A percentile compares a stretch with the other conserved stretches of the same genome.
Conservation (phyloP, 2,329 filamentous ascomycete species). For the Phyllosticta ampelicida region DNA sequence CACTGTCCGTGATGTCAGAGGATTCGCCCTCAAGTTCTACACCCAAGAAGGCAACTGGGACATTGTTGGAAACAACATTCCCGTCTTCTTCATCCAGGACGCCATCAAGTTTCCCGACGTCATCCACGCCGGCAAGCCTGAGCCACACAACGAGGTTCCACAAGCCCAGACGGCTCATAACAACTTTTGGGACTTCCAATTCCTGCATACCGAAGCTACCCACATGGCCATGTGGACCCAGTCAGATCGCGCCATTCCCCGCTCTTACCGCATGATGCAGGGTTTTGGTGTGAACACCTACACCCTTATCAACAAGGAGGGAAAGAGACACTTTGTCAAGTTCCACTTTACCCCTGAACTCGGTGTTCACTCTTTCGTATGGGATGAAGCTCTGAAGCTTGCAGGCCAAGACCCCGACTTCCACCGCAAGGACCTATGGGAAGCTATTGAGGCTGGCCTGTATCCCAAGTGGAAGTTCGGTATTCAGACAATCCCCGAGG, state of each 20-base stretch:
- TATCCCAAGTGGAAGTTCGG: conserved; percentile 74
- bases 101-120: conserved; percentile 64
- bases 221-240: conserved; percentile 75
- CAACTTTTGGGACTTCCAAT: conserved; percentile 69
- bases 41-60: conserved; percentile 71
- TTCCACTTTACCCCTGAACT: conserved; percentile 66
- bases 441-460: conserved; percentile 60
- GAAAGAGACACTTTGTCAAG: conserved; percentile 63
- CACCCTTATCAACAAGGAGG: conserved; percentile 55
- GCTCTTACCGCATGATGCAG: conserved; percentile 75
- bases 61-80: conserved; percentile 62
- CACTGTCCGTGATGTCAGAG: conserved; percentile 72
- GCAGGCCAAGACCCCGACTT: conserved; percentile 57
- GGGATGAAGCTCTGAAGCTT: conserved; percentile 70
- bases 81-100: conserved; percentile 68
- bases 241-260: conserved; percentile 62
- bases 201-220: conserved; percentile 57
- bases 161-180: conserved; percentile 63
- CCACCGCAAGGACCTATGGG: conserved; percentile 65
- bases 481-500: conserved; percentile 66
- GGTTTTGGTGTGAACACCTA: conserved; percentile 78
- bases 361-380: conserved; percentile 65
- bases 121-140: conserved; percentile 53
- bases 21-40: conserved; percentile 70
- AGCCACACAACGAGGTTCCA: conserved; percentile 59